These are phyloP conservation scores for Penicillium waksmanii DNA, from an alignment of 495 filamentous ascomycete species.

Conservation along the genomic window DNA sequence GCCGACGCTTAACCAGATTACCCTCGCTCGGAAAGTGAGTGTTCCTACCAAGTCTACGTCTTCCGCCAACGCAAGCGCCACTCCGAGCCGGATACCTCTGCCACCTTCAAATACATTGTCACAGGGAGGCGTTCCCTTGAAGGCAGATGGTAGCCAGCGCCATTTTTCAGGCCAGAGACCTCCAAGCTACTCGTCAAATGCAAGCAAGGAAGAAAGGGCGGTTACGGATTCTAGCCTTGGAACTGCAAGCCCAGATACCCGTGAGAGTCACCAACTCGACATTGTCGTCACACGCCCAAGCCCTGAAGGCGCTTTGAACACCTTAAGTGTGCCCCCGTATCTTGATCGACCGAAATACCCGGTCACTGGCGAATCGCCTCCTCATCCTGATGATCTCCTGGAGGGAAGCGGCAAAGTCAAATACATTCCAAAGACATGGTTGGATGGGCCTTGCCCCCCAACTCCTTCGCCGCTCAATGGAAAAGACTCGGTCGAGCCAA, in stretches of 20 bases:
- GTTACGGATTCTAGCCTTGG: neutral
- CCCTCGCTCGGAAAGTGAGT: neutral
- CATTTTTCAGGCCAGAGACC: neutral
- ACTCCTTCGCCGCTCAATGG: neutral
- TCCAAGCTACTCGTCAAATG: neutral
- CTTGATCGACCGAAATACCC: neutral
- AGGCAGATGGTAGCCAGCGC: neutral
- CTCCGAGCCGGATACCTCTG: slow-evolving; percentile 9
- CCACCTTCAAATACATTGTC: slow-evolving; percentile 12
- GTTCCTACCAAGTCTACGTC: neutral
- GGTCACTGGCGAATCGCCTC: slow-evolving; percentile 9
- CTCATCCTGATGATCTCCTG: slow-evolving; percentile 6
- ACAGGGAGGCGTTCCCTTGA: slow-evolving; percentile 10
- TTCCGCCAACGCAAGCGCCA: neutral
- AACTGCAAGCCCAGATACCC: neutral
- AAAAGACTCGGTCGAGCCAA: neutral
- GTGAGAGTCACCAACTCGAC: neutral
- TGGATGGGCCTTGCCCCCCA: neutral
- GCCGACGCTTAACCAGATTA: neutral
- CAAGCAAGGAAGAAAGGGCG: neutral
- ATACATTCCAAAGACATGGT: slow-evolving; percentile 16
- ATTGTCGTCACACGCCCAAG: neutral
- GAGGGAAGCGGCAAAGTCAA: slow-evolving; percentile 15
- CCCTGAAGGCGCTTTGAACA: neutral
- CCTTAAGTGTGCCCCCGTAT: neutral